A percentile compares a stretch with the other conserved stretches of the same genome.
phyloP scores from a whole-genome alignment of 768 basidiomycete species.

The Mycena rebaudengoi region DNA sequence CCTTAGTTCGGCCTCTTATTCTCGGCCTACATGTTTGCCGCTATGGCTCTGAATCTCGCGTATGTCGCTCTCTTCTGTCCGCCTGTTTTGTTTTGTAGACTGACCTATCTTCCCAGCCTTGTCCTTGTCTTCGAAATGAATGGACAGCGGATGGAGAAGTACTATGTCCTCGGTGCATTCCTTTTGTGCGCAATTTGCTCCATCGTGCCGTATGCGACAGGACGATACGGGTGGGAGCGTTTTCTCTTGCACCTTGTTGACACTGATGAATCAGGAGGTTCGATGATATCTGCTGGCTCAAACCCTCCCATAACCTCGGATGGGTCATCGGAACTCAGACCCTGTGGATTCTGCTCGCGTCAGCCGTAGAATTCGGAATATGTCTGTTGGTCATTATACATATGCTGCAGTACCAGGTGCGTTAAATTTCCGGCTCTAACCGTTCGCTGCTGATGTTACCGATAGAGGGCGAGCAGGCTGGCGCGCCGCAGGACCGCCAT shows the following conservation, averaged over 20 bases:
- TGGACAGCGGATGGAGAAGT: slow-evolving; percentile 11
- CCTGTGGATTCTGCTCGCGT: background rate
- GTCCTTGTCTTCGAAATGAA: background rate
- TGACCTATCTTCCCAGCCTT: no score
- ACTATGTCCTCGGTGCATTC: background rate
- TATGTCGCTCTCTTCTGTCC: background rate
- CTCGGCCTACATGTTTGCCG: background rate
- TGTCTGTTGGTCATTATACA: background rate
- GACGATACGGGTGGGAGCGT: background rate
- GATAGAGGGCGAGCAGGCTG: no score
- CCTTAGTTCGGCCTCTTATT: background rate
- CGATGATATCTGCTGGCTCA: no score
- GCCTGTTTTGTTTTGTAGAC: no score
- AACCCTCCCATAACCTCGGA: background rate
- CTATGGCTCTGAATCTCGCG: slow-evolving; percentile 5
- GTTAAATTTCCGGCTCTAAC: background rate
- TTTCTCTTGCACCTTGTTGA: background rate
- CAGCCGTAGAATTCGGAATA: background rate
- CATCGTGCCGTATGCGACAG: background rate
- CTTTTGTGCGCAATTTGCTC: background rate
- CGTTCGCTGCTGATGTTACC: background rate
- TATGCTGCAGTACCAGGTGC: background rate
- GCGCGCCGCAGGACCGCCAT: background rate
- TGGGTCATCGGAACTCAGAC: background rate
- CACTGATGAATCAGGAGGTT: background rate